Evolutionary conservation across 345 rosid genomes (phyloP).

Genomic region (Sisymbrium irio): DNA sequence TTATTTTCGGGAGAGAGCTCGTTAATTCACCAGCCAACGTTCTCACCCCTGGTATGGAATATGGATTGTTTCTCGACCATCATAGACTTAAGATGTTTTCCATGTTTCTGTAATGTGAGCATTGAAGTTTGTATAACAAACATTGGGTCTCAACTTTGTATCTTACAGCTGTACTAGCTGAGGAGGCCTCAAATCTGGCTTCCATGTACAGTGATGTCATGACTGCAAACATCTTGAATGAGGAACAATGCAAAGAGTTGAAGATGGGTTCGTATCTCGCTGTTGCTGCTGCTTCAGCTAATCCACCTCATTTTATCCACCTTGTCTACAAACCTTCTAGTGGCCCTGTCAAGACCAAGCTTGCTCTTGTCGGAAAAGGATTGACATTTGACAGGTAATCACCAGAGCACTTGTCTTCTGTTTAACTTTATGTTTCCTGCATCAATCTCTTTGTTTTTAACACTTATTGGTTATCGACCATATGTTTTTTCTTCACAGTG

Average conservation of each 20-base stretch:
- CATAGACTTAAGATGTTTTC: not conserved
- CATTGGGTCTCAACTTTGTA: not conserved
- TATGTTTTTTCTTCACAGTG: constrained; percentile 44
- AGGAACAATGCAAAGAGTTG: constrained; percentile 81
- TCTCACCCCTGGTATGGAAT: constrained; percentile 87
- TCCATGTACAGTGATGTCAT: constrained; percentile 68
- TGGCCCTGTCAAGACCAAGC: constrained; percentile 72
- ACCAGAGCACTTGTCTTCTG: not conserved
- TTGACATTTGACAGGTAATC: constrained; percentile 90
- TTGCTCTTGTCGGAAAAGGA: constrained; percentile 92
- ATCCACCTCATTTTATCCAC: constrained; percentile 87
- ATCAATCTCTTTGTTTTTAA: not conserved
- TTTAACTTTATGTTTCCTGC: not conserved
- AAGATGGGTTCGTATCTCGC: constrained; percentile 96
- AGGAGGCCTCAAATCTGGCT: constrained; percentile 87
- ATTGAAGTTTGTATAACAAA: not conserved
- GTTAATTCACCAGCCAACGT: constrained; percentile 97
- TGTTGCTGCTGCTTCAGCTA: constrained; percentile 96
- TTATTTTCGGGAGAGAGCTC: constrained; percentile 79
- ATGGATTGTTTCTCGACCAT: constrained; percentile 17
- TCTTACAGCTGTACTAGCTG: constrained; percentile 75
- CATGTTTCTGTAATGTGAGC: not conserved
- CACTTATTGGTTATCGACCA: not conserved
- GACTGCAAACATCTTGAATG: constrained; percentile 70
- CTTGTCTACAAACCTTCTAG: constrained; percentile 77